Conservation (phyloP, 768 basidiomycete species). For the Coprinellus micaceus region DNA sequence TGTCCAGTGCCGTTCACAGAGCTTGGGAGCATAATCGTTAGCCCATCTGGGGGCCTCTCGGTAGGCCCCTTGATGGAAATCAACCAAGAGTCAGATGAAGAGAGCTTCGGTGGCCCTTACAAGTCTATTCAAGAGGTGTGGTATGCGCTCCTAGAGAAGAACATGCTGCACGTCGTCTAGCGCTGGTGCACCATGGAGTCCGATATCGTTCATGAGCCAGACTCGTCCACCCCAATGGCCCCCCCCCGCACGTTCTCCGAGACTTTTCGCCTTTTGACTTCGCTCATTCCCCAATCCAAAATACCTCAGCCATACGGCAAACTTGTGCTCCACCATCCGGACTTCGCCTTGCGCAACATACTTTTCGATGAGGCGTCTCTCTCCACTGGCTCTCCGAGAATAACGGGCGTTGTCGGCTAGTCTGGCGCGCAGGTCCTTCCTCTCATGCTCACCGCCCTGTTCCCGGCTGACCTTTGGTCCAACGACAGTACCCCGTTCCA, state of each 20-base stretch:
- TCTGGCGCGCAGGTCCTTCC: neutral
- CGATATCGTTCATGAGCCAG: neutral
- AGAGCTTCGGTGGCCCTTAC: neutral
- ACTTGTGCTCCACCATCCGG: neutral
- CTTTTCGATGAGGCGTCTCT: neutral
- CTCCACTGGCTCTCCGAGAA: neutral
- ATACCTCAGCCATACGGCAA: neutral
- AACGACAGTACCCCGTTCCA: neutral
- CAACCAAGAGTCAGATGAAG: neutral
- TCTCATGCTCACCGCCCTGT: neutral
- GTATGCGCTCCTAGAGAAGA: neutral
- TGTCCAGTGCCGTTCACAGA: neutral
- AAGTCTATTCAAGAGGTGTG: neutral
- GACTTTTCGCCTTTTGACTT: neutral
- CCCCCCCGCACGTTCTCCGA: neutral
- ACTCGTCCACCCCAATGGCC: neutral
- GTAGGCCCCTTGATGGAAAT: neutral
- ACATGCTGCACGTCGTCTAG: neutral
- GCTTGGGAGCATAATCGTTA: neutral
- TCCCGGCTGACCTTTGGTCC: neutral
- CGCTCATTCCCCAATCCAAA: neutral
- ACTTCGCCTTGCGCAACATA: neutral
- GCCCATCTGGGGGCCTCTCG: neutral
- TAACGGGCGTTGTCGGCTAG: neutral
- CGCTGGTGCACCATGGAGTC: neutral